These are phyloP conservation scores for Petunia secreta DNA, from an alignment of 257 asterid genomes.

Conservation along the genomic window DNA sequence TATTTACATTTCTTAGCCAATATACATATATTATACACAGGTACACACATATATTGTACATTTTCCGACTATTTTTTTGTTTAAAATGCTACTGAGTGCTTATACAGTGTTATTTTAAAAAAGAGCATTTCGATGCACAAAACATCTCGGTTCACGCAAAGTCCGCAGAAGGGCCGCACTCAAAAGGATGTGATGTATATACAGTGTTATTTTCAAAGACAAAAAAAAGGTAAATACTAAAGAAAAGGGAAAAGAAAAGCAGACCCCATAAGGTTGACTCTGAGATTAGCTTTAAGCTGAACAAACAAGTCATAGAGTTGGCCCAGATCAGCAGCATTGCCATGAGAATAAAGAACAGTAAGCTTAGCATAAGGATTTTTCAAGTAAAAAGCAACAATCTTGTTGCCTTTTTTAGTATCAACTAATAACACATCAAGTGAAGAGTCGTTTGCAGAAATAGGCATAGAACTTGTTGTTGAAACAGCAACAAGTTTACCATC, in stretches of 20 bases:
- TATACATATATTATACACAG: background rate
- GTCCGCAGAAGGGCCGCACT: no score
- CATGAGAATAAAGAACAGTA: slow-evolving; percentile 87
- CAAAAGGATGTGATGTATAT: no score
- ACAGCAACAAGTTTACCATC: slow-evolving; percentile 83
- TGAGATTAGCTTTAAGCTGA: slow-evolving; percentile 93
- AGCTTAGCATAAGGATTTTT: slow-evolving; percentile 90
- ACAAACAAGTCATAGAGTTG: slow-evolving; percentile 95
- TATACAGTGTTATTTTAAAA: no score
- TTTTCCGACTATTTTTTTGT: no score
- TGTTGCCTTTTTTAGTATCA: slow-evolving; percentile 80
- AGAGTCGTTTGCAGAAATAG: slow-evolving; percentile 67
- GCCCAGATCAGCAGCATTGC: slow-evolving; percentile 99
- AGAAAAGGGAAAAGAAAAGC: slow-evolving; percentile 28
- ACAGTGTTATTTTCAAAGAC: background rate
- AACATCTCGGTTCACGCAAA: no score
- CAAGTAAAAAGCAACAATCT: slow-evolving; percentile 84
- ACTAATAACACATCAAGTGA: slow-evolving; percentile 71
- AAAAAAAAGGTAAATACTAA: background rate
- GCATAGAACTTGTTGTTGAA: slow-evolving; percentile 66
- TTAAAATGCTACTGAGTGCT: no score
- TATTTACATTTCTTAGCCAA: no score
- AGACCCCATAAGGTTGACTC: slow-evolving; percentile 95
- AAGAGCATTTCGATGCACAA: no score
- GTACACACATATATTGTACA: background rate